phyloP scores from a whole-genome alignment of 768 basidiomycete genomes.

The Tulasnella sp. region DNA sequence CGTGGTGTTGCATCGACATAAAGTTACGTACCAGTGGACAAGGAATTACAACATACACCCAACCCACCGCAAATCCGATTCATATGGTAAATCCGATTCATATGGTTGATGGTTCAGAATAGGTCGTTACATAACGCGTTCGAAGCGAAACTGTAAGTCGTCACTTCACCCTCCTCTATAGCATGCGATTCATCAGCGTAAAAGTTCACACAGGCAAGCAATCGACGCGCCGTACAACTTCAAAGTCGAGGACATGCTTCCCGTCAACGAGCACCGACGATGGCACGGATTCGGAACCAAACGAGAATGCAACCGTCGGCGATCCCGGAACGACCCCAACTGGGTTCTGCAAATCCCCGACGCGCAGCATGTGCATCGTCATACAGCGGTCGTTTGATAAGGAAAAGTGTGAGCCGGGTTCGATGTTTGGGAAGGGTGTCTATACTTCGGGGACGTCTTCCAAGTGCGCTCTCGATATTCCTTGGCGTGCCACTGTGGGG shows the following conservation, averaged over 20 bases:
- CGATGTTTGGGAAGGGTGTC: neutral
- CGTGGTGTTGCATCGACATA: neutral
- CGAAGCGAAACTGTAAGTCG: neutral
- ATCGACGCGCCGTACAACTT: neutral
- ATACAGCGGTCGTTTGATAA: neutral
- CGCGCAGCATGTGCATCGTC: neutral
- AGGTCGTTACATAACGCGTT: neutral
- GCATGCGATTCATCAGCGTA: too few species aligned
- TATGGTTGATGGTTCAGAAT: neutral
- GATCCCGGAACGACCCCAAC: neutral
- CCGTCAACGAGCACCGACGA: neutral
- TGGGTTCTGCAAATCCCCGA: neutral
- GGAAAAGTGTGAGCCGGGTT: neutral
- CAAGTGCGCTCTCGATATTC: conserved; percentile 47
- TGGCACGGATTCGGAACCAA: neutral
- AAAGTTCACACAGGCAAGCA: neutral
- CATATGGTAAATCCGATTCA: neutral
- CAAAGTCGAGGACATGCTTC: neutral
- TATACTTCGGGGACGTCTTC: conserved; percentile 2
- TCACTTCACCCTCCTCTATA: neutral
- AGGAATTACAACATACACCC: neutral
- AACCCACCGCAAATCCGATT: neutral
- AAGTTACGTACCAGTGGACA: neutral
- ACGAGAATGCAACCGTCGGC: neutral
- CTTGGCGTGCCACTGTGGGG: neutral